These are phyloP conservation scores for Paramecium biaurelia DNA, from an alignment of 73 alveolate species.

Conservation along the genomic window DNA sequence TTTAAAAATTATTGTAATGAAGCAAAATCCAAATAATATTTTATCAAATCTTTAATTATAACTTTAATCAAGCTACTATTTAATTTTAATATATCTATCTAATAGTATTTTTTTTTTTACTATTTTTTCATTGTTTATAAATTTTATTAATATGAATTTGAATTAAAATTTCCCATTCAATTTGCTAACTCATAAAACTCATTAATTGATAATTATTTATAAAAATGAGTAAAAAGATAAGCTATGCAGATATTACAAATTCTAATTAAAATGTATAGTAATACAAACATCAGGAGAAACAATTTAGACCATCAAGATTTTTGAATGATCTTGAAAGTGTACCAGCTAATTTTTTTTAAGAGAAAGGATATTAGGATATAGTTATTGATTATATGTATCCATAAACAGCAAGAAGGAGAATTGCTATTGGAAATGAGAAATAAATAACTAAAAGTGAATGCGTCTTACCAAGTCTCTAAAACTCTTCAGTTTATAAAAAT, in stretches of 20 bases:
- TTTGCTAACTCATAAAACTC: neutral
- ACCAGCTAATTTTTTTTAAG: neutral
- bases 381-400: neutral
- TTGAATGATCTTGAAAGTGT: conserved; percentile 11
- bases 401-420: neutral
- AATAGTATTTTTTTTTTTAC: neutral
- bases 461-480: neutral
- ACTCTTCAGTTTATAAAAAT: neutral
- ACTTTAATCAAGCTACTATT: neutral
- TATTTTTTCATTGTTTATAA: neutral
- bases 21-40: neutral
- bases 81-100: neutral
- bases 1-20: neutral
- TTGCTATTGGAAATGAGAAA: neutral
- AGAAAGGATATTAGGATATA: neutral
- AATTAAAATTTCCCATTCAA: neutral
- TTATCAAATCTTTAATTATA: neutral
- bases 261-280: neutral
- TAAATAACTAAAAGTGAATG: neutral
- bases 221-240: neutral
- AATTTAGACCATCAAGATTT: neutral
- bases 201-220: neutral
- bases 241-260: neutral
- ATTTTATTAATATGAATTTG: neutral
- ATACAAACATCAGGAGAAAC: neutral